Base-by-base conservation (phyloP, 345 rosid species). In the Acer negundo region DNA sequence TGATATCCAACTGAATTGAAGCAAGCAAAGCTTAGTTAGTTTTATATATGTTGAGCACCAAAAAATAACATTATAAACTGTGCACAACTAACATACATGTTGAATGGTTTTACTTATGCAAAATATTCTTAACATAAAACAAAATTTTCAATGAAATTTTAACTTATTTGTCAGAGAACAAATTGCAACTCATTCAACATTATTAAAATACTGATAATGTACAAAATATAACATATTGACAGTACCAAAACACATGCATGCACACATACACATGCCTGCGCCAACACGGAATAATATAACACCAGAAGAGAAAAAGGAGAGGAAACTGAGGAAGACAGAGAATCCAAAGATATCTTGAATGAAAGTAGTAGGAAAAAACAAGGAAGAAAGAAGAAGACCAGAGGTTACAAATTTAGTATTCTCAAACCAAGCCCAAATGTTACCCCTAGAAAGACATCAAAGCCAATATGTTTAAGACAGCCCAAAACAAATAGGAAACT, bases 1-100 rank as follows among this genome's bases (percentile, higher is more conserved):
- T 83, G 77, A 89, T 81, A 84, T 94, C 98, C 97, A 94, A 85
- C 98, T 94, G 91, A 56, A 80, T 72, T 59, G 65, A 79, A 69
- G 64, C 77, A 80, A 59, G 61, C 59, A 77, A 64, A 78, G 72
- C 46, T 55, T 68, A 67, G 59, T 56, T 63, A 70, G 71, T 78
- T 71, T 24, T 66, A 59, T 47, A 55, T 73, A 65, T 10, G 44
- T n/a, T 42, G 8, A 79, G 71, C 51, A 65, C 70, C 71, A 22
- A 55, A 26, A 51, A 15, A 10, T 7, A 40, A 70, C 17, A 58
- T 24, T 26, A 42, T 53, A 1, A 22, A 40, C 11, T 62, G 19
- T 28, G 7, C 23, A 31, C 19, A 28, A 72, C 49, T 72, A 72
- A 46, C 49, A 23, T 19, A 10, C 42, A 8, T 35, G 42, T 66